Evolutionary conservation across 129 eudicot genomes (phyloP).

Genomic region (Flaveria linearis): DNA sequence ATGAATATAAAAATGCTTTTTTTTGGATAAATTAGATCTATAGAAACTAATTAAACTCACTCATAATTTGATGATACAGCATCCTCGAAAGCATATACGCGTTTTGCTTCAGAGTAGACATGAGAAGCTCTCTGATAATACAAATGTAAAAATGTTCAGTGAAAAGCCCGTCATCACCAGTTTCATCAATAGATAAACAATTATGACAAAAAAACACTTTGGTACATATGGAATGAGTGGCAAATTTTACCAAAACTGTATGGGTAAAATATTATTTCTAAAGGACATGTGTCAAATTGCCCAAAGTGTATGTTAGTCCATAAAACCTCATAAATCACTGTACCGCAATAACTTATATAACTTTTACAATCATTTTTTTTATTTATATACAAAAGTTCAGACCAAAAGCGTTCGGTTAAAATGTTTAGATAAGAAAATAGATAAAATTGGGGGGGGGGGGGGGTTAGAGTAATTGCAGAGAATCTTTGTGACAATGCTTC

Average conservation of each 20-base stretch:
- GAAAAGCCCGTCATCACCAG: too few species aligned
- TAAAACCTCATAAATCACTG: not conserved
- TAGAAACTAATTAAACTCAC: constrained; percentile 33
- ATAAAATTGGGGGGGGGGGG: too few species aligned
- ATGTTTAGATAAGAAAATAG: not conserved
- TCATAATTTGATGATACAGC: constrained; percentile 64
- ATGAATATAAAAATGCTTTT: not conserved
- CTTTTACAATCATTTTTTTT: not conserved
- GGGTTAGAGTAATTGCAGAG: too few species aligned
- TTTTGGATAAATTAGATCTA: too few species aligned
- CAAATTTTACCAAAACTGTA: too few species aligned
- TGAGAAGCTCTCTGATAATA: constrained; percentile 74
- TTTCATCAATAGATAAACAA: too few species aligned
- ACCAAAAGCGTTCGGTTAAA: not conserved
- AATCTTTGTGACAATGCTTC: constrained; percentile 4
- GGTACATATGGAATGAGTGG: too few species aligned
- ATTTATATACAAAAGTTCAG: not conserved
- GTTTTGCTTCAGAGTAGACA: constrained; percentile 88
- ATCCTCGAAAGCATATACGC: constrained; percentile 82
- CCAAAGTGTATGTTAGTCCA: too few species aligned
- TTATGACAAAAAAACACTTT: too few species aligned
- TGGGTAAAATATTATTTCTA: too few species aligned
- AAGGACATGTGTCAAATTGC: not conserved
- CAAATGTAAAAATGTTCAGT: constrained; percentile 7
- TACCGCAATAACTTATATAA: not conserved